phyloP scores from a whole-genome alignment of 805 yeast species.

The Candida nonsorbophila region DNA sequence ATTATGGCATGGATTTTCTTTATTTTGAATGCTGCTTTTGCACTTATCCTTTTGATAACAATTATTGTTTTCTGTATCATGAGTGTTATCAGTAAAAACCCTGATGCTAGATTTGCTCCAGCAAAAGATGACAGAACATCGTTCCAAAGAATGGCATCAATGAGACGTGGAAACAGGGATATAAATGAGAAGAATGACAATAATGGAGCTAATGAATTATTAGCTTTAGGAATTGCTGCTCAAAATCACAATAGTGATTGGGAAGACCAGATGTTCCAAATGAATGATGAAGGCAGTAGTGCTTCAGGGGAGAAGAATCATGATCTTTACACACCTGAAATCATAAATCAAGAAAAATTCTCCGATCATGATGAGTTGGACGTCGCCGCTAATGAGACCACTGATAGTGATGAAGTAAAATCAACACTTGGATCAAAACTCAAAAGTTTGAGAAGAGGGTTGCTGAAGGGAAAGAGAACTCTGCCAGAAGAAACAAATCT shows the following conservation, averaged over 20 bases:
- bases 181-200: slow-evolving; percentile 17
- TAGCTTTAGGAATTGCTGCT: slow-evolving; percentile 79
- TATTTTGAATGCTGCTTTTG: slow-evolving; percentile 82
- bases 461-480: slow-evolving; percentile 21
- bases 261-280: slow-evolving; percentile 60
- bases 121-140: slow-evolving; percentile 91
- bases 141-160: slow-evolving; percentile 53
- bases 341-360: slow-evolving; percentile 21
- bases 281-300: slow-evolving; percentile 23
- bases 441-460: slow-evolving; percentile 32
- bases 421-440: slow-evolving; percentile 35
- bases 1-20: slow-evolving; percentile 92
- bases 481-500: slow-evolving; percentile 8
- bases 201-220: slow-evolving; percentile 42
- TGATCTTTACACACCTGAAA: slow-evolving; percentile 25
- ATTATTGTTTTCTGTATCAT: slow-evolving; percentile 62
- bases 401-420: slow-evolving; percentile 6
- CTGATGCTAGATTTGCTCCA: slow-evolving; percentile 83
- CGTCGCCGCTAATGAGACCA: slow-evolving; percentile 5
- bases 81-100: slow-evolving; percentile 71
- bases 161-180: slow-evolving; percentile 14
- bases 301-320: slow-evolving; percentile 9
- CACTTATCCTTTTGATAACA: slow-evolving; percentile 65
- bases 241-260: slow-evolving; percentile 72
- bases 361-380: slow-evolving; percentile 4